A percentile compares a stretch with the other conserved stretches of the same genome.
Evolutionary conservation across 108 stramenopile genomes (phyloP).

Genomic region (Fragilaria radians): DNA sequence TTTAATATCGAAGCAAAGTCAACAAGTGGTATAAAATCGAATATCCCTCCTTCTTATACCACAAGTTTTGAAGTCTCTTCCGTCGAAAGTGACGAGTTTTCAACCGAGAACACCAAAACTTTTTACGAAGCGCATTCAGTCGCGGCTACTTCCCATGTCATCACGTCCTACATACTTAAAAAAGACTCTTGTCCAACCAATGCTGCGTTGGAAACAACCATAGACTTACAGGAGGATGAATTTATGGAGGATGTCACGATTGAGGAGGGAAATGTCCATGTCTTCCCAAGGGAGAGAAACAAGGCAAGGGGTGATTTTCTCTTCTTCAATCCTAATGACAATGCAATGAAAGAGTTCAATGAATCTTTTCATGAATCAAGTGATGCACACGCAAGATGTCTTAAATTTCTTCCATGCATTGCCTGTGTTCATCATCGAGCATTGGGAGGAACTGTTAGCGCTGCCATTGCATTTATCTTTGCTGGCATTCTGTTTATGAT

Average conservation of each 20-base stretch:
- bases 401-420: background rate
- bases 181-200: background rate
- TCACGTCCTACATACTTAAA: too few relatives aligned
- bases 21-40: background rate
- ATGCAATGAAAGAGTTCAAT: background rate
- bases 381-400: background rate
- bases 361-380: background rate
- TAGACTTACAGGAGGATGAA: background rate
- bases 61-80: background rate
- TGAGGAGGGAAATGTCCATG: background rate
- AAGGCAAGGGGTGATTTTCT: background rate
- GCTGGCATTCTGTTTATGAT: conserved; percentile 22
- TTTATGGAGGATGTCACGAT: background rate
- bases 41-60: background rate
- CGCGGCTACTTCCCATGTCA: too few relatives aligned
- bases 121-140: too few relatives aligned
- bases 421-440: background rate
- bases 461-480: background rate
- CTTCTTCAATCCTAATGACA: background rate
- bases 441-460: background rate
- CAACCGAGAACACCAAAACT: too few relatives aligned
- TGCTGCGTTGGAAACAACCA: background rate
- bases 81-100: background rate
- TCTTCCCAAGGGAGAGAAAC: background rate
- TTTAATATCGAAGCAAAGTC: background rate